phyloP scores from a whole-genome alignment of 768 basidiomycete species.

The Pulveroboletus sp. region DNA sequence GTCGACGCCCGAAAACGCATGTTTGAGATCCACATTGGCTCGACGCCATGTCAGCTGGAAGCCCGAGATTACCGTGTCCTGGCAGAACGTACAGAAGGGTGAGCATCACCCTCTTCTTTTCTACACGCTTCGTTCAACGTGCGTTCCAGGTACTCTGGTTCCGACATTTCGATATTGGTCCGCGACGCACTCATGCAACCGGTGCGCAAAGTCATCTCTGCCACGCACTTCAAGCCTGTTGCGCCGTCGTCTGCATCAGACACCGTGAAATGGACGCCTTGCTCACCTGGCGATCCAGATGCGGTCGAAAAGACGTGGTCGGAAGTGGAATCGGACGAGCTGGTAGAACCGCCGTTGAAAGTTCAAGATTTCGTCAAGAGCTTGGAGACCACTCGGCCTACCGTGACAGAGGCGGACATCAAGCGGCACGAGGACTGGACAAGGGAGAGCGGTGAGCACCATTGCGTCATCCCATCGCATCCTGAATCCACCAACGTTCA shows the following conservation, averaged over 20 bases:
- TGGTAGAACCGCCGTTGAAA: slow-evolving; percentile 83
- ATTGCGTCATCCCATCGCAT: background rate
- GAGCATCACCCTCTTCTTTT: slow-evolving; percentile 9
- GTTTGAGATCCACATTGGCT: slow-evolving; percentile 96
- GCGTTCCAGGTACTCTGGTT: slow-evolving; percentile 73
- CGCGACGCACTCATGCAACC: slow-evolving; percentile 99
- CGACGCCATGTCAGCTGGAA: slow-evolving; percentile 83
- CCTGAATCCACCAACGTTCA: background rate
- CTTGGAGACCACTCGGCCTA: slow-evolving; percentile 75
- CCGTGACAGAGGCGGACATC: slow-evolving; percentile 87
- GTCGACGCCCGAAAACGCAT: slow-evolving; percentile 88
- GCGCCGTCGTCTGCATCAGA: slow-evolving; percentile 16
- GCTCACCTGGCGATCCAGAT: slow-evolving; percentile 87
- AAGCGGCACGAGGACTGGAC: slow-evolving; percentile 83
- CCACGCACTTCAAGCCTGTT: slow-evolving; percentile 88
- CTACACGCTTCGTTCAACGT: background rate
- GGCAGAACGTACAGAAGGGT: slow-evolving; percentile 87
- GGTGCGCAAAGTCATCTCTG: slow-evolving; percentile 91
- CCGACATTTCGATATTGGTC: slow-evolving; percentile 91
- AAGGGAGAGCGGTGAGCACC: slow-evolving; percentile 66
- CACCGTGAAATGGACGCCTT: slow-evolving; percentile 82
- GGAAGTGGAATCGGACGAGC: slow-evolving; percentile 81
- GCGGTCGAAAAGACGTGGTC: slow-evolving; percentile 90
- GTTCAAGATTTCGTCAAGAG: slow-evolving; percentile 81
- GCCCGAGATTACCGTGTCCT: slow-evolving; percentile 76